Percentiles rank a stretch among this genome's conserved stretches.
phyloP scores from a whole-genome alignment of 192 early-diverging fungal species.

The Entomortierella lignicola region DNA sequence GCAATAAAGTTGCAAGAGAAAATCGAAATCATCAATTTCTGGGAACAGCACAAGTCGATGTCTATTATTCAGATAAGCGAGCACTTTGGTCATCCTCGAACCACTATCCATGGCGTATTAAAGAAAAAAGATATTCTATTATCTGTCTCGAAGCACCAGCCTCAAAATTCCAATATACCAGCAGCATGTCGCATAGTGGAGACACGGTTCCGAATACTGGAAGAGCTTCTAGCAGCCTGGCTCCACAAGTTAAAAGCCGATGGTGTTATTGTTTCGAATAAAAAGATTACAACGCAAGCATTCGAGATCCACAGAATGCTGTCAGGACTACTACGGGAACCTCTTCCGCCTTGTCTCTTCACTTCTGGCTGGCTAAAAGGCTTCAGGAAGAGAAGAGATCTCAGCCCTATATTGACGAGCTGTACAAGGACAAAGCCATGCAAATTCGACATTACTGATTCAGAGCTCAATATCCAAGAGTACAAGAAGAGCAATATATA shows the following conservation, averaged over 20 bases:
- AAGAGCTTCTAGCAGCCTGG: neutral
- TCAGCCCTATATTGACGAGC: neutral
- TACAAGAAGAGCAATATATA: neutral
- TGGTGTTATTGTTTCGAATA: neutral
- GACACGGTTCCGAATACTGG: neutral
- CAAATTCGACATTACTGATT: neutral
- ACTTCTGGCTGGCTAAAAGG: neutral
- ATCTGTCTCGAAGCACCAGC: neutral
- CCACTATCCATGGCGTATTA: neutral
- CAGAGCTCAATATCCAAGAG: neutral
- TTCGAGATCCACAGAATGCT: neutral
- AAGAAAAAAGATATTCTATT: neutral
- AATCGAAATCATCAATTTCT: neutral
- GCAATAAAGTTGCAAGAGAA: neutral
- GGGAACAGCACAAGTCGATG: neutral
- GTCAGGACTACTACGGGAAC: neutral
- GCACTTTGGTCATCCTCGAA: neutral
- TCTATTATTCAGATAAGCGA: neutral
- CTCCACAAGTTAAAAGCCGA: neutral
- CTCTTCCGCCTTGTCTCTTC: conserved; percentile 1
- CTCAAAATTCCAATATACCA: neutral
- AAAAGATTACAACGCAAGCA: conserved; percentile 3
- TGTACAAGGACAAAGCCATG: neutral
- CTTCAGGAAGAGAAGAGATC: neutral
- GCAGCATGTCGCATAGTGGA: neutral